phyloP scores from a whole-genome alignment of 169 alveolate species.

The Perkinsus olseni region DNA sequence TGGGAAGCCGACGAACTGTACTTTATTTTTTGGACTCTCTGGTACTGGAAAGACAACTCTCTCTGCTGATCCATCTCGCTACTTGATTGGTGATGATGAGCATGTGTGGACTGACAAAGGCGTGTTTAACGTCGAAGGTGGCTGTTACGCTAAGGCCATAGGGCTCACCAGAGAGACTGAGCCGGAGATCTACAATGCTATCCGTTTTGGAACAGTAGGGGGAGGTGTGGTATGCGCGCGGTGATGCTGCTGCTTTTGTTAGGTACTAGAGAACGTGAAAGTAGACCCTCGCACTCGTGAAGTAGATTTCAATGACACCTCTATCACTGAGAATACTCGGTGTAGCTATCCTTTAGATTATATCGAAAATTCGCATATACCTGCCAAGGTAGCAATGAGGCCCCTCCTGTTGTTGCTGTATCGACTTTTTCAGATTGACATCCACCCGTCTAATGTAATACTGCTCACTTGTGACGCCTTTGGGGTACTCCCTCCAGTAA shows the following conservation, averaged over 20 bases:
- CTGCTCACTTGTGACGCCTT: constrained; percentile 87
- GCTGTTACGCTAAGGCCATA: constrained; percentile 90
- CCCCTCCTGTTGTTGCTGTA: no score
- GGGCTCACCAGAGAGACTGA: constrained; percentile 76
- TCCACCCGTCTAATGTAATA: constrained; percentile 87
- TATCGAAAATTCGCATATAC: constrained; percentile 83
- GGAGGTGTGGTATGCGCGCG: neutral
- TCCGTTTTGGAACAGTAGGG: constrained; percentile 30
- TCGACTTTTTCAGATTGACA: constrained; percentile 30
- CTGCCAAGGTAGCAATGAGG: constrained; percentile 81
- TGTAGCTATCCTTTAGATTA: constrained; percentile 82
- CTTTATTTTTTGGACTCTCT: constrained; percentile 90
- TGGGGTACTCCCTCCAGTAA: constrained; percentile 90
- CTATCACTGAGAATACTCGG: constrained; percentile 80
- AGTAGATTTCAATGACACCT: constrained; percentile 75
- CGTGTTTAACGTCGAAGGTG: constrained; percentile 94
- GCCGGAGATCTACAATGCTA: constrained; percentile 90
- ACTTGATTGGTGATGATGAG: constrained; percentile 93
- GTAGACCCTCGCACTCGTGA: constrained; percentile 66
- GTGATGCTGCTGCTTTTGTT: constrained; percentile 34
- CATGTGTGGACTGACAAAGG: constrained; percentile 94
- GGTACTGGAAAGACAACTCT: constrained; percentile 97
- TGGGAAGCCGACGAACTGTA: constrained; percentile 69
- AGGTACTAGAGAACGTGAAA: constrained; percentile 71
- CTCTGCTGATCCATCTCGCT: constrained; percentile 82